A percentile compares a stretch with the other conserved stretches of the same genome.
Conservation (phyloP, 202 grass and related monocot species). For the Musa balbisiana region DNA sequence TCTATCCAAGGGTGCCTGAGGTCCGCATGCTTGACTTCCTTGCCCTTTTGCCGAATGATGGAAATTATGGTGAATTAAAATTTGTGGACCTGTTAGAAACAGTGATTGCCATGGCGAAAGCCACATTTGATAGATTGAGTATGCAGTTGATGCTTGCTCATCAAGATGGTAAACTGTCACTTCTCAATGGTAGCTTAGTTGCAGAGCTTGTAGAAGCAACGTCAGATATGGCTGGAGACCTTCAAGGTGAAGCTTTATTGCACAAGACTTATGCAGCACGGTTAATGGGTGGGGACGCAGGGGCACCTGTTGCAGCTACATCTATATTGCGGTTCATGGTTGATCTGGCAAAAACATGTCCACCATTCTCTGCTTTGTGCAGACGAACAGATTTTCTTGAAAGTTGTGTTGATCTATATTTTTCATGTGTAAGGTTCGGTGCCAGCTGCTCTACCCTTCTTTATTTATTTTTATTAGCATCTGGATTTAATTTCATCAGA, state of each 20-base stretch:
- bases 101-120: constrained; percentile 77
- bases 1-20: constrained; percentile 95
- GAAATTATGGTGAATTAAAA: constrained; percentile 89
- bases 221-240: constrained; percentile 61
- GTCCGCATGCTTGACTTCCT: constrained; percentile 99
- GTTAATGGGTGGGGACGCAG: constrained; percentile 92
- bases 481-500: not conserved
- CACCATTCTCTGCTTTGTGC: constrained; percentile 75
- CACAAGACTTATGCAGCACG: constrained; percentile 99
- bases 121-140: constrained; percentile 88
- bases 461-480: not conserved
- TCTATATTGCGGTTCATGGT: constrained; percentile 96
- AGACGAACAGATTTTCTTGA: constrained; percentile 86
- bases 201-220: constrained; percentile 79
- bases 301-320: constrained; percentile 78
- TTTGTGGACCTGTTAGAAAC: constrained; percentile 96
- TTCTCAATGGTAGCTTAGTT: constrained; percentile 73
- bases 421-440: constrained; percentile 93
- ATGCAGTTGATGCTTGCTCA: constrained; percentile 93
- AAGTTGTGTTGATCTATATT: constrained; percentile 93
- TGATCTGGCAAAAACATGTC: constrained; percentile 88
- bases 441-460: not conserved
- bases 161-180: constrained; percentile 83
- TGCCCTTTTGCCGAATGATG: constrained; percentile 91
- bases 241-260: constrained; percentile 97